Conservation (phyloP, 176 grass and related monocot species). For the Phoenix dactylifera region DNA sequence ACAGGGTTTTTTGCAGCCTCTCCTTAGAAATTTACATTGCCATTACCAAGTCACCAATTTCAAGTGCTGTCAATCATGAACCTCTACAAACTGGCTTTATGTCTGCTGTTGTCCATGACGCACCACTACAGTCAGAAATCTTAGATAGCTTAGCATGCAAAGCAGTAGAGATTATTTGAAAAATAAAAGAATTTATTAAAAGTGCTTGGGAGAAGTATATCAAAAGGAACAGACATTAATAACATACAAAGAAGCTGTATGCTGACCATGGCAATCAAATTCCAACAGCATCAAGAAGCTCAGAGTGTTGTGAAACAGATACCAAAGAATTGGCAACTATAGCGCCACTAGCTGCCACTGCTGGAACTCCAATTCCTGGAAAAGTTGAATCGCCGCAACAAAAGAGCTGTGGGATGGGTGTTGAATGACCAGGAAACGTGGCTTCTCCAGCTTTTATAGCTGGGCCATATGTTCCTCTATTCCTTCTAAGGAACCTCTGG, state of each 20-base stretch:
- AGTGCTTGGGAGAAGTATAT: too few relatives aligned
- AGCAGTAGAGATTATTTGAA: too few relatives aligned
- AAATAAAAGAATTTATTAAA: too few relatives aligned
- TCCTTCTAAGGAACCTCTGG: constrained; percentile 70
- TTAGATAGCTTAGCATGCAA: too few relatives aligned
- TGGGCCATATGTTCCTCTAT: constrained; percentile 87
- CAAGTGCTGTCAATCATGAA: too few relatives aligned
- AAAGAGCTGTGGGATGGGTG: constrained; percentile 73
- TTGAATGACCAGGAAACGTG: constrained; percentile 83
- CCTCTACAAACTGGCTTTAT: too few relatives aligned
- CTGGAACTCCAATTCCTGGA: constrained; percentile 84
- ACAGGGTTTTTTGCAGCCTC: too few relatives aligned
- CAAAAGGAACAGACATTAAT: too few relatives aligned
- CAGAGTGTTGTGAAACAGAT: constrained; percentile 66
- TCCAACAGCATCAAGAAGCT: constrained; percentile 88
- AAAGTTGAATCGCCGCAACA: constrained; percentile 96
- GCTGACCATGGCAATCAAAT: constrained; percentile 27
- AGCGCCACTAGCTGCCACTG: constrained; percentile 85
- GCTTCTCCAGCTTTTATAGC: constrained; percentile 89
- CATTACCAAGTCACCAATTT: too few relatives aligned
- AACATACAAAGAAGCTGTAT: not conserved
- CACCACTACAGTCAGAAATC: too few relatives aligned
- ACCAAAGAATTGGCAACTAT: constrained; percentile 88
- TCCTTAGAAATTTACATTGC: too few relatives aligned
- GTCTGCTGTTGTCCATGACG: too few relatives aligned